phyloP scores from a whole-genome alignment of 257 asterid genomes.

The Linderniella brevidens region DNA sequence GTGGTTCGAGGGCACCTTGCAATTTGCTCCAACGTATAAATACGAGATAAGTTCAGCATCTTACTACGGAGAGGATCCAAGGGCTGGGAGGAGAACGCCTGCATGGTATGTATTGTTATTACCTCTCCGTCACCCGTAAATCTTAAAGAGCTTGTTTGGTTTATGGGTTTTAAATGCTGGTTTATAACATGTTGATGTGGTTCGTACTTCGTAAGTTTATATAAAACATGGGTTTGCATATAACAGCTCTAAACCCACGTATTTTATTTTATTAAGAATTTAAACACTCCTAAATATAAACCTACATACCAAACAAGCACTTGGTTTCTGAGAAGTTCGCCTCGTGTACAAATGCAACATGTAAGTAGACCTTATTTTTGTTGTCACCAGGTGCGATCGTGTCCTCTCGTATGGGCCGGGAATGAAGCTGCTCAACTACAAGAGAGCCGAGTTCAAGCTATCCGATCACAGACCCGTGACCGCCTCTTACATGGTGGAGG shows the following conservation, averaged over 20 bases:
- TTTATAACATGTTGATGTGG: too few relatives aligned
- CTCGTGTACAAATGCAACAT: not conserved
- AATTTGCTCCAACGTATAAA: slow-evolving; percentile 87
- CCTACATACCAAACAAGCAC: too few relatives aligned
- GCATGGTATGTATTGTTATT: slow-evolving; percentile 56
- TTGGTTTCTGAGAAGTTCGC: too few relatives aligned
- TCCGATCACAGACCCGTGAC: slow-evolving; percentile 96
- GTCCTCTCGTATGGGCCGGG: slow-evolving; percentile 74
- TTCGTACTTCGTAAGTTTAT: too few relatives aligned
- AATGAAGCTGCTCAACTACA: slow-evolving; percentile 46
- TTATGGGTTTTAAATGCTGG: too few relatives aligned
- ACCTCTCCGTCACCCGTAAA: not conserved
- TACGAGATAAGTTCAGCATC: slow-evolving; percentile 56
- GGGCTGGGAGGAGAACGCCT: slow-evolving; percentile 70
- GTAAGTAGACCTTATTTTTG: slow-evolving; percentile 1
- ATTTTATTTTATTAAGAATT: too few relatives aligned
- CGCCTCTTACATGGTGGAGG: slow-evolving; percentile 61
- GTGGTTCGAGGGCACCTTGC: slow-evolving; percentile 81
- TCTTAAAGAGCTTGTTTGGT: too few relatives aligned
- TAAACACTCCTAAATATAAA: too few relatives aligned
- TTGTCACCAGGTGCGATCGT: slow-evolving; percentile 71
- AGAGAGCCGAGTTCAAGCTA: slow-evolving; percentile 50
- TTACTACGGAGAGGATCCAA: slow-evolving; percentile 57
- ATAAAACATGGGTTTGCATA: too few relatives aligned
- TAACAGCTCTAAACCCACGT: too few relatives aligned